Conservation (phyloP, 2,329 filamentous ascomycete species). For the Colletotrichum sp. region DNA sequence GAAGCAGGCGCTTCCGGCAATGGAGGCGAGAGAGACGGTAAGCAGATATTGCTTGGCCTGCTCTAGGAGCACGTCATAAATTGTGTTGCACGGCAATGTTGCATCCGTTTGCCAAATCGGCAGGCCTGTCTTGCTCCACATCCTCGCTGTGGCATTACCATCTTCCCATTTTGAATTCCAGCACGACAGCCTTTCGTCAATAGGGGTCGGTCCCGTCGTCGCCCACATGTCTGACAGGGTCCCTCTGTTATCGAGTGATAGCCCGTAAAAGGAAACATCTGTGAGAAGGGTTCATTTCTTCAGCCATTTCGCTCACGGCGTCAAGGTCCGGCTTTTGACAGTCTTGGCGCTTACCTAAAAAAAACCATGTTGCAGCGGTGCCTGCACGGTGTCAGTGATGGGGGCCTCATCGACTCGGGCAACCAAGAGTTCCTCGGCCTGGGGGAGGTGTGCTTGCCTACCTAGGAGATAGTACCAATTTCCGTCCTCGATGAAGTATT, state of each 20-base stretch:
- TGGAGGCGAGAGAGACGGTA: slow-evolving; percentile 57
- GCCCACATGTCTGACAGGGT: slow-evolving; percentile 49
- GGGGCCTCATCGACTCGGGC: not conserved
- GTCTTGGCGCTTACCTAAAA: slow-evolving; percentile 27
- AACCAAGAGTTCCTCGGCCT: not conserved
- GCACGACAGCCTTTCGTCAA: slow-evolving; percentile 46
- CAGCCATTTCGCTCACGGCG: not conserved
- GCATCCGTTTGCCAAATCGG: slow-evolving; percentile 57
- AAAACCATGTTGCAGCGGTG: slow-evolving; percentile 58
- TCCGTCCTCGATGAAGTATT: slow-evolving; percentile 54
- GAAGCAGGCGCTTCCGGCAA: slow-evolving; percentile 55
- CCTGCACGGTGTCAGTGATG: slow-evolving; percentile 20
- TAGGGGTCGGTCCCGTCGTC: slow-evolving; percentile 34
- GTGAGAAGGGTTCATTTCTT: slow-evolving; percentile 27
- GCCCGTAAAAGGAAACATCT: slow-evolving; percentile 61
- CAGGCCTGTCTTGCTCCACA: slow-evolving; percentile 43
- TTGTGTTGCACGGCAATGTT: slow-evolving; percentile 54
- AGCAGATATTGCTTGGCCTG: slow-evolving; percentile 59
- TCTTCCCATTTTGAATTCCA: slow-evolving; percentile 50
- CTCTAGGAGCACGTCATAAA: slow-evolving; percentile 56
- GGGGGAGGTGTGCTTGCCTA: not conserved
- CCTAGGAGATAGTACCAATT: slow-evolving; percentile 51
- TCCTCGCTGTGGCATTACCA: slow-evolving; percentile 48
- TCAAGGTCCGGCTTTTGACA: not conserved
- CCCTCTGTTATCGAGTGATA: slow-evolving; percentile 52